Evolutionary conservation across 1,284 basidiomycete species (phyloP).

Genomic region (Austropuccinia psidii): DNA sequence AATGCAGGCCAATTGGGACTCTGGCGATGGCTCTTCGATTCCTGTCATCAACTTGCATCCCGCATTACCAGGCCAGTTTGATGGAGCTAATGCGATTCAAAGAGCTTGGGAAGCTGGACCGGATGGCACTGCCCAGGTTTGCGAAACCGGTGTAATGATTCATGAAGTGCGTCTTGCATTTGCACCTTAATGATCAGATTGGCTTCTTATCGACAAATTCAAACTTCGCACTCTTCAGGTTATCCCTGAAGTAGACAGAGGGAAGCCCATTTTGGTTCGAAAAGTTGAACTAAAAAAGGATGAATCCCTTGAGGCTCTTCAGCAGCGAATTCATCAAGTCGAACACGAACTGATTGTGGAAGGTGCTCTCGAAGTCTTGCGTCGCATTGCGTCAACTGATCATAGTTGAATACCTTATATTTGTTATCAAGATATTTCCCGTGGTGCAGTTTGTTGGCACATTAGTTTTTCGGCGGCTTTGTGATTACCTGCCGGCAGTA

Average conservation of each 20-base stretch:
- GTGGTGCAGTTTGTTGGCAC: no score
- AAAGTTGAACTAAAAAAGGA: slow-evolving; percentile 64
- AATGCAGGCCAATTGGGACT: slow-evolving; percentile 41
- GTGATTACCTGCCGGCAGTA: no score
- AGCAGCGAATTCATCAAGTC: slow-evolving; percentile 66
- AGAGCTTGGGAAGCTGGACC: slow-evolving; percentile 79
- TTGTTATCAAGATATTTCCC: not conserved
- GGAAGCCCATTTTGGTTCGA: slow-evolving; percentile 72
- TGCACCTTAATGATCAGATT: not conserved
- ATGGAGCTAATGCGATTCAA: slow-evolving; percentile 81
- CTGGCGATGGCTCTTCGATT: slow-evolving; percentile 49
- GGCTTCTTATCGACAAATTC: not conserved
- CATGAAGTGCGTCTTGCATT: slow-evolving; percentile 59
- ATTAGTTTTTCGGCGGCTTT: no score
- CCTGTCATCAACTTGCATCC: slow-evolving; percentile 96
- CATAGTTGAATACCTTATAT: not conserved
- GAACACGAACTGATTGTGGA: slow-evolving; percentile 92
- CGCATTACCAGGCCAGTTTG: slow-evolving; percentile 86
- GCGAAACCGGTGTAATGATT: slow-evolving; percentile 75
- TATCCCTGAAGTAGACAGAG: slow-evolving; percentile 84
- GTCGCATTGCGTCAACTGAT: not conserved
- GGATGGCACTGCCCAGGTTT: slow-evolving; percentile 54
- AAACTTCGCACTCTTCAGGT: slow-evolving; percentile 47
- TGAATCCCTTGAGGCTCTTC: slow-evolving; percentile 67
- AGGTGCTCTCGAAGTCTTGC: slow-evolving; percentile 61